Evolutionary conservation across 2,329 filamentous ascomycete species (phyloP).

Genomic region (Sporothrix dimorphospora): DNA sequence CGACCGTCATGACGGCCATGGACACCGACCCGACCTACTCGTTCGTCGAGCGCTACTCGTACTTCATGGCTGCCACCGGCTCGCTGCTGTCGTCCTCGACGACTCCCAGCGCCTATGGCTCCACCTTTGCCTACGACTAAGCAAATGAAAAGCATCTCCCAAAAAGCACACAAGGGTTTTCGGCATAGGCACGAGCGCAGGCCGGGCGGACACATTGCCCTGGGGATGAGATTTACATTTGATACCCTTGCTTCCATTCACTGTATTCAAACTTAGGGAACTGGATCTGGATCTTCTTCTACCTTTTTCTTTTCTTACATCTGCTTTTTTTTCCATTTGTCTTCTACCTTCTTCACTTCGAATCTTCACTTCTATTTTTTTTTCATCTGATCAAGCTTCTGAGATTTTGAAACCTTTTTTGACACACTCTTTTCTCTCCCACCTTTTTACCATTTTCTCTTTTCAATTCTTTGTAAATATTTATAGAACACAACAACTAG

Average conservation of each 20-base stretch:
- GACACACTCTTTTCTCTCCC: constrained; percentile 13
- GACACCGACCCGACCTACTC: constrained; percentile 50
- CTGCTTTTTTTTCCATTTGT: constrained; percentile 7
- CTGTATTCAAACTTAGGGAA: constrained; percentile 30
- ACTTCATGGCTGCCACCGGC: constrained; percentile 56
- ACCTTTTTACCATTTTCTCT: constrained; percentile 14
- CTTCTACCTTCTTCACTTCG: background rate
- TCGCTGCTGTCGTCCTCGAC: constrained; percentile 47
- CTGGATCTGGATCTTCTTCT: constrained; percentile 20
- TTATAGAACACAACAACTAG: constrained; percentile 12
- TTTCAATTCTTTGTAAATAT: constrained; percentile 20
- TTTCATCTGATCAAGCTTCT: constrained; percentile 11
- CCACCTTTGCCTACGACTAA: constrained; percentile 51
- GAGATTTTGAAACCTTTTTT: constrained; percentile 21
- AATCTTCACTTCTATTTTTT: constrained; percentile 11
- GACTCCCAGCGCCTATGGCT: constrained; percentile 51
- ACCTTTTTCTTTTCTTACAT: constrained; percentile 22
- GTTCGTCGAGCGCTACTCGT: constrained; percentile 60
- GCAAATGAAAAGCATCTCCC: background rate
- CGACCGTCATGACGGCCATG: constrained; percentile 51
- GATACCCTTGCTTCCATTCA: constrained; percentile 34
- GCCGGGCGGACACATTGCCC: constrained; percentile 24
- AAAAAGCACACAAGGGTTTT: constrained; percentile 13
- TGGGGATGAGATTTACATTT: constrained; percentile 28
- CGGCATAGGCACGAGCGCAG: constrained; percentile 27